phyloP scores from a whole-genome alignment of 345 rosid genomes.

The Brassica cretica region DNA sequence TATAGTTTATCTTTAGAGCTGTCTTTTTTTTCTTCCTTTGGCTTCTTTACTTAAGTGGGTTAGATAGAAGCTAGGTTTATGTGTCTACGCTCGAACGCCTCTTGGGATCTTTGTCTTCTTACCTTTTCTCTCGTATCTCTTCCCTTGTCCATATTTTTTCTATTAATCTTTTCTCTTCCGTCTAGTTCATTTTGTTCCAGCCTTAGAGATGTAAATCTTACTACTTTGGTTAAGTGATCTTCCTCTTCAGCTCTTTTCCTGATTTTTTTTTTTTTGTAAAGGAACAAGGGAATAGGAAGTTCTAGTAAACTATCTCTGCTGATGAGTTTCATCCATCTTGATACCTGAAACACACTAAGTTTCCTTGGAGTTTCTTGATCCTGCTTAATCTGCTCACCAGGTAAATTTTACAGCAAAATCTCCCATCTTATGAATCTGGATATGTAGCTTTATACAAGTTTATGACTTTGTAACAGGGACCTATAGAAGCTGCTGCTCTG shows the following conservation, averaged over 20 bases:
- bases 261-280: constrained; percentile 44
- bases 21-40: background rate
- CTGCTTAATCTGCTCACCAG: constrained; percentile 32
- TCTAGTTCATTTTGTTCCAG: too few relatives aligned
- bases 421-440: background rate
- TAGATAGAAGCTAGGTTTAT: constrained; percentile 1
- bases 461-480: constrained; percentile 23
- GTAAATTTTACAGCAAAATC: constrained; percentile 26
- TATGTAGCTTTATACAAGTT: constrained; percentile 13
- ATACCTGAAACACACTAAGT: constrained; percentile 20
- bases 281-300: constrained; percentile 57
- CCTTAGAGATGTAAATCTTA: too few relatives aligned
- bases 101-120: too few relatives aligned
- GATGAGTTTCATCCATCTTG: constrained; percentile 9
- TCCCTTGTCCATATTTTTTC: too few relatives aligned
- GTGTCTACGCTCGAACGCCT: too few relatives aligned
- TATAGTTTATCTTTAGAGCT: constrained; percentile 35
- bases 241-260: constrained; percentile 50
- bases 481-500: constrained; percentile 16
- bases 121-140: too few relatives aligned
- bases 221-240: too few relatives aligned
- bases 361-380: constrained; percentile 17
- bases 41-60: constrained; percentile 35
- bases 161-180: too few relatives aligned
- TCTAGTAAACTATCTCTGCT: constrained; percentile 20